A percentile compares a stretch with the other conserved stretches of the same genome.
Conservation (phyloP, 2,329 filamentous ascomycete species). For the Aspergillus caelatus region DNA sequence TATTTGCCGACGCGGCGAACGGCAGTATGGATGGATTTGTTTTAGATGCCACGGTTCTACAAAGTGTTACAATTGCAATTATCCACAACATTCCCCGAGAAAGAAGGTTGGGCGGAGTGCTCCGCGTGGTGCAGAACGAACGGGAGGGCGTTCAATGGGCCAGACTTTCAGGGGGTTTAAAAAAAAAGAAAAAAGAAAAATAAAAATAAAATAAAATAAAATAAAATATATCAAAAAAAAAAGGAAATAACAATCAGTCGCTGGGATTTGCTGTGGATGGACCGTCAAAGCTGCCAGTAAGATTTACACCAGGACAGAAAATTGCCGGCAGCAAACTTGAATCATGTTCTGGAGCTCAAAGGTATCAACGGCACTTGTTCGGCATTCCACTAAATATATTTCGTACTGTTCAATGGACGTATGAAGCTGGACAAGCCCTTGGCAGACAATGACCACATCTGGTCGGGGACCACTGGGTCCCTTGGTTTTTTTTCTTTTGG, state of each 20-base stretch:
- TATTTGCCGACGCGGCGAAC: conserved; percentile 23
- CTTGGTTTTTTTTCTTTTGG: background rate
- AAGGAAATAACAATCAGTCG: background rate
- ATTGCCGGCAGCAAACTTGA: background rate
- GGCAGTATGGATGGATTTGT: conserved; percentile 2
- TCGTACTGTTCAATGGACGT: no score
- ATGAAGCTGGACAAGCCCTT: background rate
- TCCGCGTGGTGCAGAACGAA: background rate
- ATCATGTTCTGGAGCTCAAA: background rate
- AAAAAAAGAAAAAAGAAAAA: background rate
- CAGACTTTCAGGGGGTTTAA: background rate
- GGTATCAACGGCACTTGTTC: background rate
- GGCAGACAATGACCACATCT: background rate
- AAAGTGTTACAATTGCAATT: background rate
- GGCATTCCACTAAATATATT: background rate
- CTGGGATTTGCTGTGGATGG: background rate
- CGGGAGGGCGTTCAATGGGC: background rate
- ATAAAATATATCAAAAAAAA: no score
- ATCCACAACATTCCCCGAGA: conserved; percentile 7
- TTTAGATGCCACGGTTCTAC: background rate
- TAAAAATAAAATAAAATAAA: no score
- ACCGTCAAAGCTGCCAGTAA: background rate
- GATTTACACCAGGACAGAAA: background rate
- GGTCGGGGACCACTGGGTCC: background rate
- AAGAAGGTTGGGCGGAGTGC: conserved; percentile 4